phyloP scores from a whole-genome alignment of 2,329 filamentous ascomycete genomes.

The Sporothrix pallida region DNA sequence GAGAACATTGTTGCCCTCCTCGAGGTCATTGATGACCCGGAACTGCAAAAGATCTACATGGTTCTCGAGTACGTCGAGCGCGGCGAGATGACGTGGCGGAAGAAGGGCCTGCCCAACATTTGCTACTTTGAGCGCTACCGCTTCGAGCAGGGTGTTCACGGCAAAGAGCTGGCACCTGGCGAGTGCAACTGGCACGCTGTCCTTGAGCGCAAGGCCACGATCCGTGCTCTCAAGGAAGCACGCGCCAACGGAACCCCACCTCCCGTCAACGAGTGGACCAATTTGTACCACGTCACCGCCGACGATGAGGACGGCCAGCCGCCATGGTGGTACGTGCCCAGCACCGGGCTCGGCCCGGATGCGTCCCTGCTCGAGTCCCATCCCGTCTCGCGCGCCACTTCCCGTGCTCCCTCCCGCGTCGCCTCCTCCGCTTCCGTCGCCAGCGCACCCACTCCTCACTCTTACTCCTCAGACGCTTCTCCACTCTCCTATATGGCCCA shows the following conservation, averaged over 20 bases:
- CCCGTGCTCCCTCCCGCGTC: slow-evolving; percentile 52
- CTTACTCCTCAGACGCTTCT: slow-evolving; percentile 46
- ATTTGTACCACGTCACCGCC: slow-evolving; percentile 73
- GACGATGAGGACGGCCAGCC: slow-evolving; percentile 55
- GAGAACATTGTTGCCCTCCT: slow-evolving; percentile 95
- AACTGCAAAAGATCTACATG: slow-evolving; percentile 97
- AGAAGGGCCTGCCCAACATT: slow-evolving; percentile 82
- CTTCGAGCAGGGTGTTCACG: slow-evolving; percentile 73
- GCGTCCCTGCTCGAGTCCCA: slow-evolving; percentile 36
- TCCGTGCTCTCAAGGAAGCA: slow-evolving; percentile 61
- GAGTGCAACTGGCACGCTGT: slow-evolving; percentile 66
- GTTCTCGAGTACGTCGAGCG: slow-evolving; percentile 94
- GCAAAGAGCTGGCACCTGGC: slow-evolving; percentile 63
- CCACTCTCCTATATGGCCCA: slow-evolving; percentile 39
- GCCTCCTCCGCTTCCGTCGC: slow-evolving; percentile 55
- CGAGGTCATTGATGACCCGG: slow-evolving; percentile 97
- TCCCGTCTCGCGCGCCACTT: slow-evolving; percentile 51
- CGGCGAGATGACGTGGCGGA: slow-evolving; percentile 93
- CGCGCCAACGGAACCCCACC: slow-evolving; percentile 57
- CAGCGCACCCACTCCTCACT: slow-evolving; percentile 44
- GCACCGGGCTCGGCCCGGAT: slow-evolving; percentile 29
- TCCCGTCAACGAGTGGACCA: slow-evolving; percentile 76
- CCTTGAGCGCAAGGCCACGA: slow-evolving; percentile 62
- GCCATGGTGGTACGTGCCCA: slow-evolving; percentile 43
- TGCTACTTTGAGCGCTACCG: slow-evolving; percentile 81